Evolutionary conservation across 1,284 basidiomycete species (phyloP), one percentile per base, ranked within the genome.

Genomic region (Naganishia liquefaciens): DNA sequence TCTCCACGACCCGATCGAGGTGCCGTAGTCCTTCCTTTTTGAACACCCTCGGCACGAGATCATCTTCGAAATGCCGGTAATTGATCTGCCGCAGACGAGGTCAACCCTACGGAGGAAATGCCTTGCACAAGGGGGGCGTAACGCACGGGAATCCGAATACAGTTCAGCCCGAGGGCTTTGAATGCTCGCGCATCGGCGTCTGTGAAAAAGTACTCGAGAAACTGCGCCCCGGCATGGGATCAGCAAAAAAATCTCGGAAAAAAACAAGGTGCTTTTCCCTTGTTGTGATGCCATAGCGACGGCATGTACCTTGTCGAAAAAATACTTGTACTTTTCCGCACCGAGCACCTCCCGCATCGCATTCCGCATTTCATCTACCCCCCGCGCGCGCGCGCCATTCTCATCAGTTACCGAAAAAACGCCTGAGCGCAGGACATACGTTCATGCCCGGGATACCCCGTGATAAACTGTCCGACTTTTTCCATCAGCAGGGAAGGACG

Each of bases 201-300:
- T 37, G 81, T 80, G 77, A 89, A 89, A 79, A 89, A 89, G 76
- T 88, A 83, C 70, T 88, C 85, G n/a, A 89, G 79, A 75, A 88
- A 88, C 87, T 88, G 15, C 17, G 33, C 33, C 33, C 6, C 6
- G 6, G 33, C 33, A n/a, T n/a, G n/a, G n/a, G n/a, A n/a, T n/a
- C n/a, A n/a, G n/a, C n/a, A n/a, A n/a, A n/a, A n/a, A n/a, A 33
- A 33, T 5, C 30, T 33, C 10, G 30, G 30, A 47, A 37, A 73
- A 77, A 30, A 28, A 19, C n/a, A 23, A 27, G 4, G n/a, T n/a
- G n/a, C n/a, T n/a, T n/a, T n/a, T n/a, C n/a, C n/a, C n/a, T n/a
- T n/a, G n/a, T n/a, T n/a, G n/a, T n/a, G n/a, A n/a, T n/a, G n/a
- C n/a, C n/a, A n/a, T n/a, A n/a, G n/a, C n/a, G n/a, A n/a, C 7